Evolutionary conservation across 805 yeast genomes (phyloP), one percentile per base, ranked within the genome.

Genomic region (Lachancea dasiensis): DNA sequence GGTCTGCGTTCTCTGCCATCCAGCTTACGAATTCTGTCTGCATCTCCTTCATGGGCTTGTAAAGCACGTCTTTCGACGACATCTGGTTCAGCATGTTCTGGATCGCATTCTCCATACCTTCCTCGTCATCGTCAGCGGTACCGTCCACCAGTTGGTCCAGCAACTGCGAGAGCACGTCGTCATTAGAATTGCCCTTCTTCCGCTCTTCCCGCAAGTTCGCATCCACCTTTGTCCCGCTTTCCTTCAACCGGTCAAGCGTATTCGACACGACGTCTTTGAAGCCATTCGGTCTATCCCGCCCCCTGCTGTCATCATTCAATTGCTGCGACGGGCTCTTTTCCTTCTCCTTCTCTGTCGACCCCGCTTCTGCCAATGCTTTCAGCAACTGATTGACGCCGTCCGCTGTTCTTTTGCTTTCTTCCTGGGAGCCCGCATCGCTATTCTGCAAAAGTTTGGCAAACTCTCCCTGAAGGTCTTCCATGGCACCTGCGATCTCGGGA

Each of bases 21-120:
- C 85, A 90, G 19, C 60, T 70, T 2, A 86, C 84, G 56, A 79
- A 86, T 54, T 84, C 85, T 9, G 67, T 63, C 46, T 79, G 75
- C 56, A 89, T 69, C 43, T 86, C 95, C 52, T 80, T 82, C 63
- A 90, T 71, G 2, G 97, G 96, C 49, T 82, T 95, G 54, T 85
- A 89, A 26, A 90, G 68, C 15, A 89, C 83, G 40, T 81, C 89
- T 54, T 87, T 90, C 4, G 92, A 77, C 6, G 92, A 75, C 57
- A 90, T 70, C 55, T 87, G 90, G 45, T 77, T 80, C 51, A 90
- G 68, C 77, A 90, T 78, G 25, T 83, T 86, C 33, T 86, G 62
- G 42, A 75, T 74, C 18, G 80, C 67, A 61, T 80, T 72, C 52
- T 81, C 87, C 45, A 81, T 61, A 1, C 54, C 67, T 7, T 49